Evolutionary conservation across 352 stramenopile species (phyloP).

Genomic region (Pythium oligandrum): DNA sequence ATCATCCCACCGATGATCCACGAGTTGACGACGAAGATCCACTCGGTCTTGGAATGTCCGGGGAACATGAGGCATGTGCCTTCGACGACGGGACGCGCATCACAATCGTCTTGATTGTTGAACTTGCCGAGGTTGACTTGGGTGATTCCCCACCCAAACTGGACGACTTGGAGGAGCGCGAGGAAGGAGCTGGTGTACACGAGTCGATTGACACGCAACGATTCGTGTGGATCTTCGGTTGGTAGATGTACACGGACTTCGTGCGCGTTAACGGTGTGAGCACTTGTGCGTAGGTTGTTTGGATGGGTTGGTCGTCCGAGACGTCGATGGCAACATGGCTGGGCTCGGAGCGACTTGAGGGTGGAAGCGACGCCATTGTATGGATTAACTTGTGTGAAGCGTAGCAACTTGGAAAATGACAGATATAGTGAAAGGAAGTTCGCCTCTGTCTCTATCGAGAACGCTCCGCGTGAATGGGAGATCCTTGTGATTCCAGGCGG

Average conservation of each 20-base stretch:
- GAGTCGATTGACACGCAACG: no score
- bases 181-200: slow-evolving; percentile 33
- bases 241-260: no score
- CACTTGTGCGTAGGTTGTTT: no score
- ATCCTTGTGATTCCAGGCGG: slow-evolving; percentile 42
- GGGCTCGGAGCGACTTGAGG: no score
- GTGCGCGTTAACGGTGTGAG: no score
- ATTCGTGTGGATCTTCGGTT: no score
- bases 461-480: slow-evolving; percentile 27
- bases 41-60: slow-evolving; percentile 29
- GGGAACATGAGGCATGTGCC: slow-evolving; percentile 36
- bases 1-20: slow-evolving; percentile 34
- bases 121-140: slow-evolving; percentile 42
- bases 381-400: no score
- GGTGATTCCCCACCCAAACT: slow-evolving; percentile 38
- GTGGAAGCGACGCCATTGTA: no score
- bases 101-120: slow-evolving; percentile 31
- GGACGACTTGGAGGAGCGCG: slow-evolving; percentile 26
- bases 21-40: slow-evolving; percentile 29
- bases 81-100: slow-evolving; percentile 13
- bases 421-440: no score
- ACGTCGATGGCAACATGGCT: no score
- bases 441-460: slow-evolving; percentile 24
- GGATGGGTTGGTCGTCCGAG: no score
- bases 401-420: no score